Percentiles rank a stretch among this genome's conserved stretches.
phyloP scores from a whole-genome alignment of 2,329 filamentous ascomycete genomes.

The Xylariaceae sp. region DNA sequence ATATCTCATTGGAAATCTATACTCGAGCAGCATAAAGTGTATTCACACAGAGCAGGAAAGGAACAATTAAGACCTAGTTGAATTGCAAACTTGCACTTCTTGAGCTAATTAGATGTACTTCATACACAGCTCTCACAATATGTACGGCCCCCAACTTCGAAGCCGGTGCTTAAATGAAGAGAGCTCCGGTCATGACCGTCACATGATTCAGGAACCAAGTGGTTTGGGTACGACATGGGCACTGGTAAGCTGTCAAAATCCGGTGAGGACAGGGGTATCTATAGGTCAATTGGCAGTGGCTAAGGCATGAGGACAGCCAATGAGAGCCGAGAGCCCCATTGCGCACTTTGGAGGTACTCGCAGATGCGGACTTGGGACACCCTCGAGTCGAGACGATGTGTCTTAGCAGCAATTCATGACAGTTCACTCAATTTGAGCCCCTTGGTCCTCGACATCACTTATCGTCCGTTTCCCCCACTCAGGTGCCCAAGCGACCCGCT shows the following conservation, averaged over 20 bases:
- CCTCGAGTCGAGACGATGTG: slow-evolving; percentile 37
- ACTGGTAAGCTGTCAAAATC: slow-evolving; percentile 30
- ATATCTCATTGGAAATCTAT: slow-evolving; percentile 3
- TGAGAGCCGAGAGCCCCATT: slow-evolving; percentile 28
- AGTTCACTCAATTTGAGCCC: slow-evolving; percentile 35
- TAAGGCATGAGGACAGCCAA: slow-evolving; percentile 28
- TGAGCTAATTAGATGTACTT: slow-evolving; percentile 6
- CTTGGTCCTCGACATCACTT: slow-evolving; percentile 36
- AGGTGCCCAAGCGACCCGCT: slow-evolving; percentile 39
- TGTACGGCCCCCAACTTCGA: slow-evolving; percentile 26
- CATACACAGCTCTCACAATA: slow-evolving; percentile 16
- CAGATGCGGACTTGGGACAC: slow-evolving; percentile 35
- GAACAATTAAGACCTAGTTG: background rate
- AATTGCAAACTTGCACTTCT: slow-evolving; percentile 6
- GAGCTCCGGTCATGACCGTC: slow-evolving; percentile 27
- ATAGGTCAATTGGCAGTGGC: slow-evolving; percentile 35
- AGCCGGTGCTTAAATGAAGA: slow-evolving; percentile 14
- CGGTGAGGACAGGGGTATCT: slow-evolving; percentile 33
- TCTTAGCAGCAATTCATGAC: slow-evolving; percentile 38
- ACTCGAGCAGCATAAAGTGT: background rate
- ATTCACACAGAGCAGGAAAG: background rate
- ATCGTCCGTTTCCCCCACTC: slow-evolving; percentile 38
- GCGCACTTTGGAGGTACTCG: slow-evolving; percentile 34
- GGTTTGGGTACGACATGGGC: slow-evolving; percentile 33
- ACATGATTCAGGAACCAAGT: slow-evolving; percentile 33